phyloP scores from a whole-genome alignment of 352 stramenopile genomes.

The Globisporangium cystogenes region DNA sequence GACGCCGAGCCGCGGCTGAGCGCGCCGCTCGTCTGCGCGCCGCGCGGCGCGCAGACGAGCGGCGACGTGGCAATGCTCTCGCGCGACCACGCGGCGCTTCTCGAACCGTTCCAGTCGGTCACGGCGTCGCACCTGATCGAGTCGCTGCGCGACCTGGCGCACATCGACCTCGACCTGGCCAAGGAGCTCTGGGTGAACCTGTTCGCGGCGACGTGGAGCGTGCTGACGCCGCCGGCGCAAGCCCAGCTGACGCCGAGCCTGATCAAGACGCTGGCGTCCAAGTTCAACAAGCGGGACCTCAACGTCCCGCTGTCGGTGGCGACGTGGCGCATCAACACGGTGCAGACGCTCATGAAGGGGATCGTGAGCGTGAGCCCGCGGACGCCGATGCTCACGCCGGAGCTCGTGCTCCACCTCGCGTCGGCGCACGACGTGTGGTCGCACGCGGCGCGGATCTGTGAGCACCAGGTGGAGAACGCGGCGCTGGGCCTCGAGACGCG shows the following conservation, averaged over 20 bases:
- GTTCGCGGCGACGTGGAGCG: slow-evolving; percentile 53
- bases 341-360: slow-evolving; percentile 79
- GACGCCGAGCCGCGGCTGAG: slow-evolving; percentile 9
- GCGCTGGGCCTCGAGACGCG: slow-evolving; percentile 61
- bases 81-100: slow-evolving; percentile 14
- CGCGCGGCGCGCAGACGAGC: neutral
- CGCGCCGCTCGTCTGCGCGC: slow-evolving; percentile 5
- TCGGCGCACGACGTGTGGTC: slow-evolving; percentile 84
- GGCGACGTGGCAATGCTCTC: neutral
- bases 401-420: slow-evolving; percentile 80
- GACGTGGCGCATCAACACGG: slow-evolving; percentile 68
- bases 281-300: slow-evolving; percentile 86
- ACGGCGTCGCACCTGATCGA: slow-evolving; percentile 35
- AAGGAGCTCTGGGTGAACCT: slow-evolving; percentile 81
- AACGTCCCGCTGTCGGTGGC: slow-evolving; percentile 53
- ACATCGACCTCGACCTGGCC: slow-evolving; percentile 81
- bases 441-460: slow-evolving; percentile 58
- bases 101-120: slow-evolving; percentile 22
- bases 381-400: slow-evolving; percentile 70
- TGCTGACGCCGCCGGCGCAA: slow-evolving; percentile 47
- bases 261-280: slow-evolving; percentile 76
- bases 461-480: slow-evolving; percentile 79
- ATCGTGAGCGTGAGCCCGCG: slow-evolving; percentile 53
- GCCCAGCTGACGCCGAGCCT: slow-evolving; percentile 50
- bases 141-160: slow-evolving; percentile 59